A percentile compares a stretch with the other conserved stretches of the same genome.
Evolutionary conservation across 176 grass and related monocot genomes (phyloP).

Genomic region (Themeda triandra): DNA sequence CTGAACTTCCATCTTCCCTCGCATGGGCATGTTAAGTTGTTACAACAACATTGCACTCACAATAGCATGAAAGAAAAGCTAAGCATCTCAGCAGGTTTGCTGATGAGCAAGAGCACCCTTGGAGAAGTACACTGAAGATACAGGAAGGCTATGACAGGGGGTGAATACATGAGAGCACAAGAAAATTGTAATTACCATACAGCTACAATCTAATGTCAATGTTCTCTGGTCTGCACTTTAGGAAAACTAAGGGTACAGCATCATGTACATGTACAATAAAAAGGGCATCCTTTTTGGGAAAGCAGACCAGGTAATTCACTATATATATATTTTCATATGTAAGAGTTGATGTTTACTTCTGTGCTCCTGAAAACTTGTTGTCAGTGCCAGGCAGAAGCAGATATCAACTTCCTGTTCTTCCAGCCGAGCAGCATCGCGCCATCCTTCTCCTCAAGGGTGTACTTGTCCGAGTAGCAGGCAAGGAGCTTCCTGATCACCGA

Average conservation of each 20-base stretch:
- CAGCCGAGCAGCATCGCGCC: slow-evolving; percentile 83
- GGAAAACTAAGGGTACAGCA: slow-evolving; percentile 31
- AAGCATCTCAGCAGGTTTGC: neutral
- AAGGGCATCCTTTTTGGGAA: neutral
- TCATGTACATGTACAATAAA: slow-evolving; percentile 42
- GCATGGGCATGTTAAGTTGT: neutral
- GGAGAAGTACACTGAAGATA: slow-evolving; percentile 25
- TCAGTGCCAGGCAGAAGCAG: slow-evolving; percentile 93
- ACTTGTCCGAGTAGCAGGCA: slow-evolving; percentile 73
- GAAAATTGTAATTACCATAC: slow-evolving; percentile 44
- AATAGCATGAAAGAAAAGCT: neutral
- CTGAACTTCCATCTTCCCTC: neutral
- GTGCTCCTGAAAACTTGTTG: slow-evolving; percentile 17
- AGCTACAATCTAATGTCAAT: slow-evolving; percentile 59
- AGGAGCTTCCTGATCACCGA: slow-evolving; percentile 89
- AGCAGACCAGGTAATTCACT: slow-evolving; percentile 35
- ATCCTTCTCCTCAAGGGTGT: slow-evolving; percentile 84
- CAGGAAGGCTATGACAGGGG: neutral
- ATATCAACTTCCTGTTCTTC: slow-evolving; percentile 95
- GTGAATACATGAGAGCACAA: slow-evolving; percentile 18
- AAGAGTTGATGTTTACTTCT: slow-evolving; percentile 14
- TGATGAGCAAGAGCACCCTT: too few species aligned
- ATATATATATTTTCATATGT: slow-evolving; percentile 22
- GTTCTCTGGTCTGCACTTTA: slow-evolving; percentile 34
- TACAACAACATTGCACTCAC: neutral